Evolutionary conservation across 495 filamentous ascomycete genomes (phyloP).

Genomic region (Neurospora sp.): DNA sequence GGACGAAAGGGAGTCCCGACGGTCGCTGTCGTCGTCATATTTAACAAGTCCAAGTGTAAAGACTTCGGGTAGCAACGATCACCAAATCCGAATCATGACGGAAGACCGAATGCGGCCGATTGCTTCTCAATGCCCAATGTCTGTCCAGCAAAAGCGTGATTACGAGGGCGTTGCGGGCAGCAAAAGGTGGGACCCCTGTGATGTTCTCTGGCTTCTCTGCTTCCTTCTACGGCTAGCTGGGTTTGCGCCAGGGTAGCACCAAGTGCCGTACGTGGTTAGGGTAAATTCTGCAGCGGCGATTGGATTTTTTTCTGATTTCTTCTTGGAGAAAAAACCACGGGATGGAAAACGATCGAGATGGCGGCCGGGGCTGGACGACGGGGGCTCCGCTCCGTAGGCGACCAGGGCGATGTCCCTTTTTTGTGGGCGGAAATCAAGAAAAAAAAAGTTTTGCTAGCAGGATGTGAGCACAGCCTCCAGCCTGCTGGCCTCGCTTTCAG

Average conservation of each 20-base stretch:
- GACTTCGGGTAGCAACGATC: neutral
- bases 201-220: neutral
- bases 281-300: neutral
- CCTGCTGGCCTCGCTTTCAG: neutral
- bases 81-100: neutral
- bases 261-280: neutral
- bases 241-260: neutral
- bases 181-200: neutral
- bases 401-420: neutral
- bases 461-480: neutral
- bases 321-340: neutral
- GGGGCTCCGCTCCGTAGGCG: neutral
- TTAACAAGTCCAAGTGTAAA: neutral
- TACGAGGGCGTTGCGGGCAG: neutral
- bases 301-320: neutral
- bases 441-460: neutral
- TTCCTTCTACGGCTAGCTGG: neutral
- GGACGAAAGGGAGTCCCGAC: neutral
- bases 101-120: neutral
- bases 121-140: neutral
- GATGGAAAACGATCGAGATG: neutral
- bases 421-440: neutral
- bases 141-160: neutral
- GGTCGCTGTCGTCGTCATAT: neutral
- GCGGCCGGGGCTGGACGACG: neutral